Percentiles rank a stretch among this genome's conserved stretches.
Evolutionary conservation across 1,284 basidiomycete species (phyloP).

Genomic region (Cerrena zonata): DNA sequence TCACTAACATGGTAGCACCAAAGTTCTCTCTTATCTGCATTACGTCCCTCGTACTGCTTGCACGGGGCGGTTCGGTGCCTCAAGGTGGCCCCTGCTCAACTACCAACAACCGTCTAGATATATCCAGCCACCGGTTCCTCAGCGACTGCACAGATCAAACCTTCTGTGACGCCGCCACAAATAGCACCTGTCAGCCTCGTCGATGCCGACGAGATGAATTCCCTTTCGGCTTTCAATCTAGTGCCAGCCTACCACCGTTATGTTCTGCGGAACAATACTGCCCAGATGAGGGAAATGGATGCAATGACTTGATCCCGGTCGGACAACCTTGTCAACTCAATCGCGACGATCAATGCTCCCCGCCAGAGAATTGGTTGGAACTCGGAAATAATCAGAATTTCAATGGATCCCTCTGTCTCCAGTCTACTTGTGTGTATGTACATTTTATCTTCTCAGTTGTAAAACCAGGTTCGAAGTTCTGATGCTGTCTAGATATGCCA

Average conservation of each 20-base stretch:
- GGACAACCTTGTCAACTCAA: constrained; percentile 62
- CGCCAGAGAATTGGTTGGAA: constrained; percentile 37
- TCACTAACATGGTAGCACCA: no score
- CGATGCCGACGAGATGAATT: constrained; percentile 63
- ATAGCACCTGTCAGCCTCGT: constrained; percentile 42
- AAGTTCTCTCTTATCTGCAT: no score
- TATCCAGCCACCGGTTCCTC: constrained; percentile 52
- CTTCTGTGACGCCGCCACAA: constrained; percentile 46
- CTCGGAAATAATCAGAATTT: constrained; percentile 41
- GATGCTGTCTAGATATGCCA: constrained; percentile 43
- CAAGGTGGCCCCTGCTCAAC: constrained; percentile 26
- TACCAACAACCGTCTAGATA: constrained; percentile 49
- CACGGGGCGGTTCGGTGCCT: no score
- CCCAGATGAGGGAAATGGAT: constrained; percentile 67
- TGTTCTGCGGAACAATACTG: constrained; percentile 57
- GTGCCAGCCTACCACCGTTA: constrained; percentile 47
- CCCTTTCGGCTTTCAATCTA: constrained; percentile 46
- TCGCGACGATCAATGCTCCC: constrained; percentile 64
- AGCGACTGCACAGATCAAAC: constrained; percentile 60
- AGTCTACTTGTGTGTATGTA: constrained; percentile 57
- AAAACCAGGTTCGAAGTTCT: background rate
- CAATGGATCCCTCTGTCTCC: constrained; percentile 59
- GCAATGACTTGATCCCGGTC: constrained; percentile 39
- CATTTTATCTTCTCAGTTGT: constrained; percentile 6
- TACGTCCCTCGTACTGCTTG: no score